These are phyloP conservation scores for Artemisia annua DNA, from an alignment of 129 eudicot genomes.

Conservation along the genomic window DNA sequence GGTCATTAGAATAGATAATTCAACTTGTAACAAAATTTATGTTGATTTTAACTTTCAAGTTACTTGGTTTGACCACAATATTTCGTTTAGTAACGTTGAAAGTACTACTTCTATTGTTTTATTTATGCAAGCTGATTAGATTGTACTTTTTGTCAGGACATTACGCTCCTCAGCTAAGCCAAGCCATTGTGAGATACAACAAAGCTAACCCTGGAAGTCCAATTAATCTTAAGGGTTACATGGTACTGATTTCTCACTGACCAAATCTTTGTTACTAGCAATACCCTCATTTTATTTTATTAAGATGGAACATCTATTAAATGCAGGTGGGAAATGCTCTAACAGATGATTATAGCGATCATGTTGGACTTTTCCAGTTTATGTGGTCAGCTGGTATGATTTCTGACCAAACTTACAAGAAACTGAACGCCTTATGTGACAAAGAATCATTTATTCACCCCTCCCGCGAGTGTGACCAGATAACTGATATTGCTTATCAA, in stretches of 20 bases:
- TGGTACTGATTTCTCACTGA: constrained; percentile 48
- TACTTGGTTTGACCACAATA: not conserved
- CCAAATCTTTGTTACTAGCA: not conserved
- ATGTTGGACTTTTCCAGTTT: constrained; percentile 77
- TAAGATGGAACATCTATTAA: not conserved
- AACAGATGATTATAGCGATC: constrained; percentile 78
- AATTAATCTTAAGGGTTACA: constrained; percentile 85
- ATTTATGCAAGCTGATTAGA: constrained; percentile 23
- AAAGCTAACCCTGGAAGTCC: constrained; percentile 26
- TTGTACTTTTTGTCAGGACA: constrained; percentile 54
- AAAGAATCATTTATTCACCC: constrained; percentile 46
- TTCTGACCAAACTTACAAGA: constrained; percentile 87
- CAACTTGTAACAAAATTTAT: not conserved
- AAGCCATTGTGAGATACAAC: constrained; percentile 61
- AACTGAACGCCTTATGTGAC: constrained; percentile 61
- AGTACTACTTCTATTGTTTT: too few relatives aligned
- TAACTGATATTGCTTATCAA: constrained; percentile 47
- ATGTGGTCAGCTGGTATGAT: constrained; percentile 90
- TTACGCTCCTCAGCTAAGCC: constrained; percentile 95
- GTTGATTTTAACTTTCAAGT: not conserved
- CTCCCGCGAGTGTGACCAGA: constrained; percentile 48
- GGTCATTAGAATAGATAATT: too few relatives aligned
- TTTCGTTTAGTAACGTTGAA: too few relatives aligned
- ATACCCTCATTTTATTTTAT: not conserved
- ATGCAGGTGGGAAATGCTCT: constrained; percentile 92